Evolutionary conservation across 805 yeast genomes (phyloP), one percentile per base, ranked within the genome.

Genomic region (Lipomyces yamadae): DNA sequence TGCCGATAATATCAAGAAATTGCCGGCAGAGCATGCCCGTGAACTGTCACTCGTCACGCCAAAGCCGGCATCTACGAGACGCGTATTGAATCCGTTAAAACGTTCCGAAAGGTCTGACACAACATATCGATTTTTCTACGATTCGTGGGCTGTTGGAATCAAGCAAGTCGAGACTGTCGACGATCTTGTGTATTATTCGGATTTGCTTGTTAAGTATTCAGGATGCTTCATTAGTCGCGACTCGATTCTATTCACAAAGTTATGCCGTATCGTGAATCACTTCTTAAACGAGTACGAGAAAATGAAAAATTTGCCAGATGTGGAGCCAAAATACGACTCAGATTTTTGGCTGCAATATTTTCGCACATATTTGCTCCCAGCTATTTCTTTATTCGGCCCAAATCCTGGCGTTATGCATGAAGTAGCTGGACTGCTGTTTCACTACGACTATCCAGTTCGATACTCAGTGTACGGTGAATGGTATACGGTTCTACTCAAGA

Each of bases 381-480:
- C 88, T 0, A 77, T 89, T 32, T 77, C 84, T 2, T 76, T 86
- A 34, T 76, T 88, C 4, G 83, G 81, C 13, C 83, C 83, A 18
- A 88, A 88, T 71, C 84, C 91, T 11, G 80, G 86, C 4, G 83
- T 86, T 0, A 82, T 88, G 8, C 85, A 86, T 67, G 88, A 85
- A 68, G 84, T 91, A 0, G 91, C 78, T 73, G 76, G 79, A 6
- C 73, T 92, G 0, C 74, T 94, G 67, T 75, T 80, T 7, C 72
- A 76, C 42, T 91, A 83, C 73, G 80, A 91, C 2, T 74, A 85
- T 48, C 89, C 89, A 61, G 82, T 82, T 64, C 82, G 98, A 58
- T 93, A 85, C 76, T 86, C 88, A 65, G 76, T 94, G 24, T 93
- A 93, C 75, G 95, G 96, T 50, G 97, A 92, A 72, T 82, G 91